Percentiles rank a stretch among this genome's conserved stretches.
These are phyloP conservation scores for Solanum rostratum DNA, from an alignment of 257 asterid species.

Conservation along the genomic window DNA sequence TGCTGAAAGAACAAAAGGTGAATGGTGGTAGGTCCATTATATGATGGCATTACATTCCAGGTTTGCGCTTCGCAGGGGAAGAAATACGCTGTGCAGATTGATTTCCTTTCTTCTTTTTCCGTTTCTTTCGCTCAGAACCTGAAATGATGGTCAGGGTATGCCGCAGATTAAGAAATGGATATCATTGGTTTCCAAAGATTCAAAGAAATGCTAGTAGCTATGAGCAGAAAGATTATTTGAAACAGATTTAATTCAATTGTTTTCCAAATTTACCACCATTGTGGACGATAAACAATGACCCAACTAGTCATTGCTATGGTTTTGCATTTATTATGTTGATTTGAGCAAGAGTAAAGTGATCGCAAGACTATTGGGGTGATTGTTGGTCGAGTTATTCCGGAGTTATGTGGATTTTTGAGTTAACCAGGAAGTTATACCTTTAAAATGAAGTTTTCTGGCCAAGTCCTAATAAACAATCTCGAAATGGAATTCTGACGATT, in stretches of 20 bases:
- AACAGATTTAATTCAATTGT: background rate
- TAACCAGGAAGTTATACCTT: too few relatives aligned
- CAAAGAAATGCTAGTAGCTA: background rate
- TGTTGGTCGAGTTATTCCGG: too few relatives aligned
- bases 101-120: background rate
- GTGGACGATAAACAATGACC: background rate
- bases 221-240: background rate
- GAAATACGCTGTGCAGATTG: conserved; percentile 1
- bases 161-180: background rate
- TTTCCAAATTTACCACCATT: background rate
- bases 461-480: too few relatives aligned
- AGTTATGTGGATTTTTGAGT: too few relatives aligned
- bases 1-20: background rate
- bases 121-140: background rate
- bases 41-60: conserved; percentile 78
- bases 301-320: too few relatives aligned
- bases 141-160: conserved; percentile 37
- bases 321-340: too few relatives aligned
- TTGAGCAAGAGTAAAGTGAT: too few relatives aligned
- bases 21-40: background rate
- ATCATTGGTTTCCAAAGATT: background rate
- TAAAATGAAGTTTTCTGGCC: too few relatives aligned
- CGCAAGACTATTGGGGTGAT: too few relatives aligned
- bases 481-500: too few relatives aligned
- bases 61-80: conserved; percentile 32